Percentiles rank a stretch among this genome's conserved stretches.
phyloP scores from a whole-genome alignment of 2,329 filamentous ascomycete genomes.

The Colletotrichum lindemuthianum region DNA sequence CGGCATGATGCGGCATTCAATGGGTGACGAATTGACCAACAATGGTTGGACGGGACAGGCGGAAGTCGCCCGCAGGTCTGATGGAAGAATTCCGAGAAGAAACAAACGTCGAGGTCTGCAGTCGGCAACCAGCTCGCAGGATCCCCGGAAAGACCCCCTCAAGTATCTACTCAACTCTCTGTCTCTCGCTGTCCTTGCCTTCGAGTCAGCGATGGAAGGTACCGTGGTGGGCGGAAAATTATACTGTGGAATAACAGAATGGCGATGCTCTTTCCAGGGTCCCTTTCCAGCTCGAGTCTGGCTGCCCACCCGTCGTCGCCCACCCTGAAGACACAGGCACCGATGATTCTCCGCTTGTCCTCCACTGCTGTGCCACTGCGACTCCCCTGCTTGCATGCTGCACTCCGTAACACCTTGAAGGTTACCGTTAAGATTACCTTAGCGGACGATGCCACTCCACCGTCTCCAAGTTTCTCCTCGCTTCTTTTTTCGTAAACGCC shows the following conservation, averaged over 20 bases:
- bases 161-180: background rate
- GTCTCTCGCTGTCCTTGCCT: conserved; percentile 1
- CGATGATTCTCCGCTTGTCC: conserved; percentile 1
- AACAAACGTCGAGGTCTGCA: conserved; percentile 13
- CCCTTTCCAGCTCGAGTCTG: too few species aligned
- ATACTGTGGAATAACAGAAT: conserved; percentile 10
- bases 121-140: background rate
- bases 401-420: conserved; percentile 22
- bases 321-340: conserved; percentile 19
- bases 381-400: conserved; percentile 5
- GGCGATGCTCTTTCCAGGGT: background rate
- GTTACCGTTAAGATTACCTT: conserved; percentile 4
- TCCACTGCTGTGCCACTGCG: background rate
- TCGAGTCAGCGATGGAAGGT: conserved; percentile 13
- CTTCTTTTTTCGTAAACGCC: conserved; percentile 10
- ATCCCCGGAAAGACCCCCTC: background rate
- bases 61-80: conserved; percentile 6
- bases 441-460: conserved; percentile 16
- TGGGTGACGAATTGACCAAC: background rate
- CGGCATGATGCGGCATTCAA: background rate
- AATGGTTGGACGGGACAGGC: conserved; percentile 5
- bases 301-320: background rate
- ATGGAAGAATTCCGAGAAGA: background rate
- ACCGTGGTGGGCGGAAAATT: too few species aligned
- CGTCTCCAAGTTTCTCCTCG: conserved; percentile 8